Evolutionary conservation across 208 protist species (phyloP).

Genomic region (Sergeia podlipaevii): DNA sequence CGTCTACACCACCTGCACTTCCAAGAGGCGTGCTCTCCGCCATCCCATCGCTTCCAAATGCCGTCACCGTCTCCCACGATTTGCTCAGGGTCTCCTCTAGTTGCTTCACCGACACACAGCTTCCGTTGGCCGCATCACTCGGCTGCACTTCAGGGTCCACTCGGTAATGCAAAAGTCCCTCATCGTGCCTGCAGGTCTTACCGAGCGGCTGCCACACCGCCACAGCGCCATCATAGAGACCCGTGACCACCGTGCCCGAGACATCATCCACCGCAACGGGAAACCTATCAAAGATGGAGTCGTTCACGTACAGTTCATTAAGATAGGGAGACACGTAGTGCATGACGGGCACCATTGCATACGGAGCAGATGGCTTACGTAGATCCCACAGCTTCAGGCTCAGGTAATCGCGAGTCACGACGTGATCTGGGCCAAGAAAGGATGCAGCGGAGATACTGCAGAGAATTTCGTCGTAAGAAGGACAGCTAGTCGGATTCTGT

Average conservation of each 20-base stretch:
- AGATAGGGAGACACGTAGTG: conserved; percentile 66
- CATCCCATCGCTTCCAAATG: conserved; percentile 4
- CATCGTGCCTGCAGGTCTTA: conserved; percentile 7
- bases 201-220: conserved; percentile 84
- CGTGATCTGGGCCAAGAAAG: conserved; percentile 72
- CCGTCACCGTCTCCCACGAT: conserved; percentile 22
- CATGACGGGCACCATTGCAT: conserved; percentile 64
- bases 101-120: conserved; percentile 34
- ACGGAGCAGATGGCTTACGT: conserved; percentile 52
- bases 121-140: conserved; percentile 8
- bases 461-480: conserved; percentile 76
- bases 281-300: conserved; percentile 87
- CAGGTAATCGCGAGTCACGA: conserved; percentile 84
- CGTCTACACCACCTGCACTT: neutral
- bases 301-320: conserved; percentile 70
- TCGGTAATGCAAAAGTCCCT: conserved; percentile 62
- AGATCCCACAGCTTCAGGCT: conserved; percentile 88
- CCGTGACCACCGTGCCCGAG: conserved; percentile 73
- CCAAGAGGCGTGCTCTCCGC: conserved; percentile 4
- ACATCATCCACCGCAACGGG: conserved; percentile 74
- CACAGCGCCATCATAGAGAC: conserved; percentile 79
- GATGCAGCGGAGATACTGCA: conserved; percentile 80
- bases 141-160: conserved; percentile 45
- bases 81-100: conserved; percentile 40
- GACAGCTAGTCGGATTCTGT: conserved; percentile 53